Evolutionary conservation across 2,329 filamentous ascomycete genomes (phyloP).

Genomic region (Ceratocystis papillata): DNA sequence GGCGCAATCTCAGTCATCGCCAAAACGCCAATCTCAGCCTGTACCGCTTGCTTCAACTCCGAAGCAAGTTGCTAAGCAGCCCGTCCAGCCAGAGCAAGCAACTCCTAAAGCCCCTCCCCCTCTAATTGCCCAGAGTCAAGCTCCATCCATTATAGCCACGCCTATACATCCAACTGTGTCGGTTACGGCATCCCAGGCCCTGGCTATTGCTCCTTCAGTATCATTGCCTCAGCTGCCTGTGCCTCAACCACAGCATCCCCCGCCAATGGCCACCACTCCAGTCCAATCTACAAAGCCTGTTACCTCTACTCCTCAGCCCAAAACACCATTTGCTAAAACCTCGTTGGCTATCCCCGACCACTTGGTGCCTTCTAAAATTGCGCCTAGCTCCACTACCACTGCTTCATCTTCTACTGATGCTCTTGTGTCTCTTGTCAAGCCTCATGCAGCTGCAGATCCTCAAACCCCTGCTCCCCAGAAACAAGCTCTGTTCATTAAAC

Average conservation of each 20-base stretch:
- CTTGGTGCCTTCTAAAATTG: constrained; percentile 14
- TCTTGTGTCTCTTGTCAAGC: not conserved
- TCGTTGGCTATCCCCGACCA: constrained; percentile 18
- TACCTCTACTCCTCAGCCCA: constrained; percentile 14
- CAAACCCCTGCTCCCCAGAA: constrained; percentile 18
- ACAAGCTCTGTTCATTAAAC: constrained; percentile 28
- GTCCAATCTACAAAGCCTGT: constrained; percentile 11
- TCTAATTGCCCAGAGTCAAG: not conserved
- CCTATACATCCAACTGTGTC: not conserved
- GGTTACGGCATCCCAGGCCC: not conserved
- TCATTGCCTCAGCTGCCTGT: not conserved
- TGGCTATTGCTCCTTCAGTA: not conserved
- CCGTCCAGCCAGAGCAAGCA: not conserved
- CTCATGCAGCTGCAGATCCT: constrained; percentile 4
- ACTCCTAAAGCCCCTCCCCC: not conserved
- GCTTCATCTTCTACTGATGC: not conserved
- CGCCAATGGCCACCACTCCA: constrained; percentile 3
- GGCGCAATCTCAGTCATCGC: not conserved
- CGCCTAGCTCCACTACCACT: not conserved
- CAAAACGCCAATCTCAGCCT: constrained; percentile 3
- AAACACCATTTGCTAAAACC: constrained; percentile 19
- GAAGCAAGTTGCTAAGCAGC: not conserved
- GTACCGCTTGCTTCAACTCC: not conserved
- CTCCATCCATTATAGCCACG: not conserved
- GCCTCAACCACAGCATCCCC: not conserved